phyloP scores from a whole-genome alignment of 257 asterid genomes.

The Leptodermis oblonga region DNA sequence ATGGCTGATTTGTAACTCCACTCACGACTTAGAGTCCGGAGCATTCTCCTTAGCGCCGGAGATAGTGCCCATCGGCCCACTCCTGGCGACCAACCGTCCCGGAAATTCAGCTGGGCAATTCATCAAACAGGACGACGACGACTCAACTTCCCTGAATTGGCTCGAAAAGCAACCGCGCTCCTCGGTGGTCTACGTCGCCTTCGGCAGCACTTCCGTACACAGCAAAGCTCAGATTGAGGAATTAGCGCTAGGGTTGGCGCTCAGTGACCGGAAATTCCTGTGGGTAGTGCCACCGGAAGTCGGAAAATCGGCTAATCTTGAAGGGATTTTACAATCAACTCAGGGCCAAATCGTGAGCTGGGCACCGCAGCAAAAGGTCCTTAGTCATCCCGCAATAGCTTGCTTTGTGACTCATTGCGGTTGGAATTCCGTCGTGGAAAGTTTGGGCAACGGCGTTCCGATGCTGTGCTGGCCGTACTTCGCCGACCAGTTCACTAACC shows the following conservation, averaged over 20 bases:
- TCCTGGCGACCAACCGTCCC: slow-evolving; percentile 20
- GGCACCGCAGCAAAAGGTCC: slow-evolving; percentile 56
- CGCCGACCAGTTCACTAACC: slow-evolving; percentile 52
- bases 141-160: slow-evolving; percentile 30
- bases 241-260: slow-evolving; percentile 40
- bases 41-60: slow-evolving; percentile 35
- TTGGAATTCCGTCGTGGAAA: slow-evolving; percentile 61
- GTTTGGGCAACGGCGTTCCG: slow-evolving; percentile 48
- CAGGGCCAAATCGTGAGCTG: slow-evolving; percentile 35
- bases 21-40: slow-evolving; percentile 34
- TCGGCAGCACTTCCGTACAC: slow-evolving; percentile 32
- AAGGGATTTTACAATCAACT: slow-evolving; percentile 19
- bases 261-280: slow-evolving; percentile 30
- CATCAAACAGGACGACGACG: slow-evolving; percentile 31
- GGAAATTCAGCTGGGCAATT: slow-evolving; percentile 31
- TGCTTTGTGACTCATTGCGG: slow-evolving; percentile 77
- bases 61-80: slow-evolving; percentile 38
- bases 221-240: slow-evolving; percentile 32
- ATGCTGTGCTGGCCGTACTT: slow-evolving; percentile 54
- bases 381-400: slow-evolving; percentile 48
- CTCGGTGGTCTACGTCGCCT: slow-evolving; percentile 42
- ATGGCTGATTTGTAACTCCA: slow-evolving; percentile 40
- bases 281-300: slow-evolving; percentile 37
- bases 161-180: slow-evolving; percentile 33
- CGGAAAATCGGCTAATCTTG: slow-evolving; percentile 6